These are phyloP conservation scores for Barnettozyma hawaiiensis DNA, from an alignment of 1,139 yeast species.

Conservation along the genomic window DNA sequence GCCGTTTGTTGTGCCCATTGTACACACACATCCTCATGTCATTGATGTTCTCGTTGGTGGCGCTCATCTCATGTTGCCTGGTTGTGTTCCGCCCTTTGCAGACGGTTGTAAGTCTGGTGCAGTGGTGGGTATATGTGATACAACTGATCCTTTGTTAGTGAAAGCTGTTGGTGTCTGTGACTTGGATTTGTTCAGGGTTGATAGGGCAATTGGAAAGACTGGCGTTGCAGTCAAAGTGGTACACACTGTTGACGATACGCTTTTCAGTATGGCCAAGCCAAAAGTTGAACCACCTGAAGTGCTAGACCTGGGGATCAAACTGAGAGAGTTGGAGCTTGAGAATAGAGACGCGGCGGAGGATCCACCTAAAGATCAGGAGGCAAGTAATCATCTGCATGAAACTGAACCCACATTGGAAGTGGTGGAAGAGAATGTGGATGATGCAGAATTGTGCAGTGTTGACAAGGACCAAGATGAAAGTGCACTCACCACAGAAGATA, in stretches of 20 bases:
- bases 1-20: slow-evolving; percentile 59
- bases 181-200: slow-evolving; percentile 42
- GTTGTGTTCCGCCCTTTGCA: slow-evolving; percentile 78
- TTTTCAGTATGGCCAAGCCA: slow-evolving; percentile 41
- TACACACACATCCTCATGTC: slow-evolving; percentile 71
- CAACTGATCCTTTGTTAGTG: slow-evolving; percentile 54
- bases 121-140: slow-evolving; percentile 68
- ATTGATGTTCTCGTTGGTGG: slow-evolving; percentile 61
- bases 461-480: slow-evolving; percentile 9
- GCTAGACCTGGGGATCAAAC: slow-evolving; percentile 28
- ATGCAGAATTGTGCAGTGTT: slow-evolving; percentile 12
- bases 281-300: slow-evolving; percentile 39
- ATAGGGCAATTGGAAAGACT: slow-evolving; percentile 44
- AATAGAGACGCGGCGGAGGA: slow-evolving; percentile 16
- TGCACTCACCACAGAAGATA: slow-evolving; percentile 54
- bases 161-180: slow-evolving; percentile 72
- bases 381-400: background rate
- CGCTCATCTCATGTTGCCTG: slow-evolving; percentile 90
- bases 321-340: slow-evolving; percentile 20
- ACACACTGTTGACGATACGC: slow-evolving; percentile 51
- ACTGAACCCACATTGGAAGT: background rate
- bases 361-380: background rate
- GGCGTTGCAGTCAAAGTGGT: slow-evolving; percentile 66
- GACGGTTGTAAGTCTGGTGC: slow-evolving; percentile 37
- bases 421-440: slow-evolving; percentile 4